phyloP scores from a whole-genome alignment of 345 rosid genomes.

The Gynandropsis gynandra region DNA sequence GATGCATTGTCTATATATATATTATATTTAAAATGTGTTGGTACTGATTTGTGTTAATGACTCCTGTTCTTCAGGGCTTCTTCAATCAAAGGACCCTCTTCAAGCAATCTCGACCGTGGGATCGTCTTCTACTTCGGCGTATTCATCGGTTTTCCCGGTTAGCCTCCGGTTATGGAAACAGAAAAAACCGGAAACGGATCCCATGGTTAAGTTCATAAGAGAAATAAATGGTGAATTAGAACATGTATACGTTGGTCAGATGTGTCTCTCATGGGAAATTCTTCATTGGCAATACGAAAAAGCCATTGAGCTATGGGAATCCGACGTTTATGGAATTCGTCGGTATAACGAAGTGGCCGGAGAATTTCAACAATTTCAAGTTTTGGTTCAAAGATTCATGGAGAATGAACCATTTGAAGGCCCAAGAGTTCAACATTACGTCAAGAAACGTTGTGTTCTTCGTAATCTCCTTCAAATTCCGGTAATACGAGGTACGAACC shows the following conservation, averaged over 20 bases:
- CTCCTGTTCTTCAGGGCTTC: constrained; percentile 41
- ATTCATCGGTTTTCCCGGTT: constrained; percentile 43
- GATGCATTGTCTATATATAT: no score
- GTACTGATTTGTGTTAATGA: constrained; percentile 2
- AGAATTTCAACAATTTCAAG: constrained; percentile 91
- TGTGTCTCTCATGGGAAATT: constrained; percentile 97
- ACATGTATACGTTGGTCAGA: constrained; percentile 83
- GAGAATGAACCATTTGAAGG: constrained; percentile 83
- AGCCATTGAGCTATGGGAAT: constrained; percentile 61
- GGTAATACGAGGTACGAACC: constrained; percentile 58
- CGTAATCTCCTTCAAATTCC: constrained; percentile 94
- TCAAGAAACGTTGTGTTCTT: constrained; percentile 56
- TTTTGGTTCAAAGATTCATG: constrained; percentile 72
- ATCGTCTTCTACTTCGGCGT: constrained; percentile 28
- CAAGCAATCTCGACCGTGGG: constrained; percentile 35
- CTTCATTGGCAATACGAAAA: constrained; percentile 93
- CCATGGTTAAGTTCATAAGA: constrained; percentile 43
- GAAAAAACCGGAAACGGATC: constrained; percentile 44
- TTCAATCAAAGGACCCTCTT: constrained; percentile 60
- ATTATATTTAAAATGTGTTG: no score
- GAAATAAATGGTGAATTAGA: constrained; percentile 71
- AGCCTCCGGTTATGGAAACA: constrained; percentile 38
- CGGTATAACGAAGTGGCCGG: constrained; percentile 78
- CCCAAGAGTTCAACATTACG: constrained; percentile 63
- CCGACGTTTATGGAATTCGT: constrained; percentile 47